Evolutionary conservation across 1,284 basidiomycete species (phyloP).

Genomic region (Malassezia dermatis): DNA sequence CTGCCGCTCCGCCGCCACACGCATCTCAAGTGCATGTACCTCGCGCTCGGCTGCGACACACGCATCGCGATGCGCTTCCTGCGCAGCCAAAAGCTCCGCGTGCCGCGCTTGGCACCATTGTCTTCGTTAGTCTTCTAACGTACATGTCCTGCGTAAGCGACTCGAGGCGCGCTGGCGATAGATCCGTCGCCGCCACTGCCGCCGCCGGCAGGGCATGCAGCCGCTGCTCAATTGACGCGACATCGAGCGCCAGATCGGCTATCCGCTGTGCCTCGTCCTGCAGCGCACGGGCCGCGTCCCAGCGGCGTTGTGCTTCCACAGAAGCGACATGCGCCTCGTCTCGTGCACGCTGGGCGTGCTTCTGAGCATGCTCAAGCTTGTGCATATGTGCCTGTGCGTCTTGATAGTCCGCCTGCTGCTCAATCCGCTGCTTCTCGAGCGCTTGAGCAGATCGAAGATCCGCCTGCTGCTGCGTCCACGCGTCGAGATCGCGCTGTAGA

Average conservation of each 20-base stretch:
- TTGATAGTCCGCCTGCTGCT: neutral
- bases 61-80: neutral
- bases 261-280: neutral
- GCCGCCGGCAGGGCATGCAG: neutral
- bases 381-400: neutral
- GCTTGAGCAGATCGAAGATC: neutral
- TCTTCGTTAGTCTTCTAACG: neutral
- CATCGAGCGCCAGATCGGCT: neutral
- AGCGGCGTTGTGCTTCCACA: neutral
- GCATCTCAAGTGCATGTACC: neutral
- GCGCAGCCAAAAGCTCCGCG: neutral
- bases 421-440: neutral
- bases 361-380: neutral
- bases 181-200: neutral
- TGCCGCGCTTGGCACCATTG: neutral
- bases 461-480: conserved; percentile 6
- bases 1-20: neutral
- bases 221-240: neutral
- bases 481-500: conserved; percentile 4
- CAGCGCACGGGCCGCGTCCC: neutral
- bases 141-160: neutral
- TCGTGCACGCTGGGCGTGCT: neutral
- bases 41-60: neutral
- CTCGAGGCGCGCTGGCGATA: neutral
- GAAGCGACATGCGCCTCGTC: neutral